Evolutionary conservation across 768 basidiomycete species (phyloP).

Genomic region (Kwoniella dejecticola): DNA sequence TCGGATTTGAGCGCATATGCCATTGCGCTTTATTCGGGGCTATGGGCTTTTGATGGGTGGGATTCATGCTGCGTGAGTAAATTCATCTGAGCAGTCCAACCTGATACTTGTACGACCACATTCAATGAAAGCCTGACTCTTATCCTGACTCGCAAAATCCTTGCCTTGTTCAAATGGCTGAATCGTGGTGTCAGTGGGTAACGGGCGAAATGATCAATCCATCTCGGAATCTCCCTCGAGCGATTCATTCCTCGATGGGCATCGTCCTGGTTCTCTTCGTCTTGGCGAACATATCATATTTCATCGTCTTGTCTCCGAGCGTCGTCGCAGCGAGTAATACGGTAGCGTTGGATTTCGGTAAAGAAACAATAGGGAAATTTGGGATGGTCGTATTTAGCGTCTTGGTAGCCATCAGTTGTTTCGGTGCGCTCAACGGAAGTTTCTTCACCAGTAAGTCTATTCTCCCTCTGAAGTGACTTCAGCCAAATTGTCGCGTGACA

Average conservation of each 20-base stretch:
- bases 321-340: conserved; percentile 55
- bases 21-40: conserved; percentile 88
- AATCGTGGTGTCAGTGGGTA: too few relatives aligned
- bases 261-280: conserved; percentile 75
- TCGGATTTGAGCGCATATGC: conserved; percentile 81
- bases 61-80: conserved; percentile 65
- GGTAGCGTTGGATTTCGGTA: conserved; percentile 77
- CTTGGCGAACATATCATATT: conserved; percentile 83
- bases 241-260: conserved; percentile 87
- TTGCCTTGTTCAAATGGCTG: too few relatives aligned
- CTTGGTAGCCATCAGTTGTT: conserved; percentile 91
- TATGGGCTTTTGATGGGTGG: conserved; percentile 97
- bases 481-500: too few relatives aligned
- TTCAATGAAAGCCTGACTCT: too few relatives aligned
- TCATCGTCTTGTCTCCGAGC: conserved; percentile 71
- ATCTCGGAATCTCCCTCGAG: conserved; percentile 80
- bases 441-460: conserved; percentile 39
- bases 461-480: too few relatives aligned
- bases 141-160: too few relatives aligned
- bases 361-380: conserved; percentile 77
- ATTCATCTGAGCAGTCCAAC: too few relatives aligned
- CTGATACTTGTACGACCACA: too few relatives aligned
- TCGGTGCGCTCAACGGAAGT: conserved; percentile 86
- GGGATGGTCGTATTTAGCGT: conserved; percentile 85
- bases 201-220: conserved; percentile 83